Evolutionary conservation across 1,139 yeast genomes (phyloP).

Genomic region (Hemisphaericaspora xylofermentans): DNA sequence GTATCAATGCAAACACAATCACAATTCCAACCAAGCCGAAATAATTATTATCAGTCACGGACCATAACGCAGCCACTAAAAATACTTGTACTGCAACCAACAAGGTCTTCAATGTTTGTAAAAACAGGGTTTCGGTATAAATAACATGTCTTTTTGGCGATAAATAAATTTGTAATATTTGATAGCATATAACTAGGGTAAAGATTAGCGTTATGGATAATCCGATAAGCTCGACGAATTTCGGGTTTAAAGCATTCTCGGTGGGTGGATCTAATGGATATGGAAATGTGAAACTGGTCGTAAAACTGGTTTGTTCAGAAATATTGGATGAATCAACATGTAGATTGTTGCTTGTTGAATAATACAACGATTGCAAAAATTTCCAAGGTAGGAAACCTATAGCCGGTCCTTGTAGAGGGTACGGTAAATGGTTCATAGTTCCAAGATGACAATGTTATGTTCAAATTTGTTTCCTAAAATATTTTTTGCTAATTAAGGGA

Average conservation of each 20-base stretch:
- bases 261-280: constrained; percentile 13
- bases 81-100: constrained; percentile 9
- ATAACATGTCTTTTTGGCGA: constrained; percentile 6
- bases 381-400: too few relatives aligned
- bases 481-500: too few relatives aligned
- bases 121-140: constrained; percentile 10
- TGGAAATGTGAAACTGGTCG: constrained; percentile 7
- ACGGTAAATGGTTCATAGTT: too few relatives aligned
- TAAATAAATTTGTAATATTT: constrained; percentile 14
- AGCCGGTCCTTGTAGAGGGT: too few relatives aligned
- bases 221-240: constrained; percentile 27
- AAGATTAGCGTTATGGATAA: constrained; percentile 12
- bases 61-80: constrained; percentile 6
- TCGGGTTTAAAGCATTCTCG: constrained; percentile 31
- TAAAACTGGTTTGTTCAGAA: not conserved
- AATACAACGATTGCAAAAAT: too few relatives aligned
- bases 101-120: constrained; percentile 11
- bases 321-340: not conserved
- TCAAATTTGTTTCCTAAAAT: too few relatives aligned
- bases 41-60: constrained; percentile 6
- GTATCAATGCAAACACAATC: constrained; percentile 23
- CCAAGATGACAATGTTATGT: too few relatives aligned
- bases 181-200: constrained; percentile 18
- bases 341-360: too few relatives aligned
- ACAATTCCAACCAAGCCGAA: constrained; percentile 15